Base-by-base conservation (phyloP, 2,329 filamentous ascomycete genomes). In the Pleomassaria siparia region DNA sequence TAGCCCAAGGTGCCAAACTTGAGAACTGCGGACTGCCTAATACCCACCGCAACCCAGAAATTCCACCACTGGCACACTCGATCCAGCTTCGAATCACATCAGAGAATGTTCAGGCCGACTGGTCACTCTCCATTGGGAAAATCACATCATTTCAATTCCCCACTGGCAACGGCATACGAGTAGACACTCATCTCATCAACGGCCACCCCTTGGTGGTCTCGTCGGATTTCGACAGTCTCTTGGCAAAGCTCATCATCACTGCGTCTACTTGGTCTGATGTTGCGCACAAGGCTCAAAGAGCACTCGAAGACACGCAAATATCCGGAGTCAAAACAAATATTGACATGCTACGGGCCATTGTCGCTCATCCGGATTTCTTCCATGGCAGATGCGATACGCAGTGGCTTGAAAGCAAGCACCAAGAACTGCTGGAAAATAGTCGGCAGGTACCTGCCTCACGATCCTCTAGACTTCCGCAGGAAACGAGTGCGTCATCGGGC, bases 211-310 rank as follows among this genome's bases (percentile, higher is more conserved):
- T 74, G 0, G 62, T 80, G 4, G 71, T 85, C 0, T 76, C 76
- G 0, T 71, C 79, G 1, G 77, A 82, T 28, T 84, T 83, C 53
- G 81, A 85, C 62, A 81, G 78, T 44, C 71, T 85, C 1, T 62
- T 85, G 3, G 80, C 80, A 4, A 85, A 85, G 51, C 70, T 85
- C 47, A 80, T 84, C 28, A 66, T 84, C 40, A 82, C 79, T 1
- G 79, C 78, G 0, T 62, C 72, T 0, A 76, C 69, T 7, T 85
- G 81, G 80, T 56, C 71, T n/a, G 74, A 73, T 11, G 73, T 71
- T 0, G 73, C 85, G 1, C 59, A 62, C 2, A 86, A 84, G 61
- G 78, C 81, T 0, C 71, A 71, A 42, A 69, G 80, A 26, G 81
- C 81, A 0, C 66, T 86, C 1, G 69, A 75, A 13, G 82, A 85